Conservation (phyloP, 208 protist genomes). For the Leishmania mexicana region DNA sequence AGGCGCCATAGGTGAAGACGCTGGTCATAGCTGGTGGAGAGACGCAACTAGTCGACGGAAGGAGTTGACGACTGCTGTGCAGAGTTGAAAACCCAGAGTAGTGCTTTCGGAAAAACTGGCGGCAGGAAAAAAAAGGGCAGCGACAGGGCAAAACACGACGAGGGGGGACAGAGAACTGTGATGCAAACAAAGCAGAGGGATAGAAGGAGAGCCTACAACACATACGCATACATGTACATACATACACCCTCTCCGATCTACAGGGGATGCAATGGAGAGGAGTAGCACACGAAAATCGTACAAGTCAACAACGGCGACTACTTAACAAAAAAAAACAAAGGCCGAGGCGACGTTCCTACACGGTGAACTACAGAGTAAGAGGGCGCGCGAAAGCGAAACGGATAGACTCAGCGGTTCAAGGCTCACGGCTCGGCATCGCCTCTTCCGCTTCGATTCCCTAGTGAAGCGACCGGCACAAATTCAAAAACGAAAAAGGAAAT, state of each 20-base stretch:
- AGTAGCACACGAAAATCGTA: background rate
- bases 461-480: background rate
- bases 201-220: background rate
- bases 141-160: background rate
- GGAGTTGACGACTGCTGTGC: background rate
- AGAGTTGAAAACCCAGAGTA: background rate
- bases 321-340: no score
- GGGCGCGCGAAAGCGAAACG: background rate
- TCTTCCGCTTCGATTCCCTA: background rate
- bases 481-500: background rate
- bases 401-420: background rate
- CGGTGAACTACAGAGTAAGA: background rate
- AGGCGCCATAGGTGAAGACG: slow-evolving; percentile 74
- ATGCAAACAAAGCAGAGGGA: background rate
- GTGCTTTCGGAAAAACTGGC: background rate
- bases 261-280: background rate
- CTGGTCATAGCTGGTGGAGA: slow-evolving; percentile 52
- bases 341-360: no score
- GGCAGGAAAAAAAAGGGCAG: background rate
- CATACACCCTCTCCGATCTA: background rate
- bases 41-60: background rate
- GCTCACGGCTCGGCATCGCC: background rate
- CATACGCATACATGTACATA: background rate
- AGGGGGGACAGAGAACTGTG: background rate
- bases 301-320: no score